Evolutionary conservation across 306 rosid species (phyloP).

Genomic region (Rosa persica): DNA sequence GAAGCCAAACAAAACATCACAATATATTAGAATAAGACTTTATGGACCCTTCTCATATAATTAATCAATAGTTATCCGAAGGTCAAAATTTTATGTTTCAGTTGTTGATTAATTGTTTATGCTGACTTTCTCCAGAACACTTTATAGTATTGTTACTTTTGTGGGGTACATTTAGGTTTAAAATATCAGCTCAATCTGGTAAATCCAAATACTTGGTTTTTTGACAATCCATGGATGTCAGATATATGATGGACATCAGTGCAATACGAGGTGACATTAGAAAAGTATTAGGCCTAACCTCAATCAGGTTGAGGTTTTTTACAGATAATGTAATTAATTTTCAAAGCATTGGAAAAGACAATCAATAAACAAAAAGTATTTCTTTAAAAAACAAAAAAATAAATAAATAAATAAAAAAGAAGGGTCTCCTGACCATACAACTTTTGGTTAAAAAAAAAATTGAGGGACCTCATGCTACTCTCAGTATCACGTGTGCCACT

Average conservation of each 20-base stretch:
- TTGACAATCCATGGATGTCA: not conserved
- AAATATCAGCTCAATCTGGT: not conserved
- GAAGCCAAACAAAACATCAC: conserved; percentile 16
- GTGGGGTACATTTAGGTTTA: not conserved
- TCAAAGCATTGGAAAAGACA: not conserved
- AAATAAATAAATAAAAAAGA: no score
- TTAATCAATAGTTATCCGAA: not conserved
- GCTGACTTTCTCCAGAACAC: not conserved
- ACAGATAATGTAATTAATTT: not conserved
- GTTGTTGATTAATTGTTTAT: not conserved
- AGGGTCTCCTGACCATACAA: not conserved
- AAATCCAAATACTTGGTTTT: not conserved
- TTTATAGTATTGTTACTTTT: not conserved
- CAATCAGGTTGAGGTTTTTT: no score
- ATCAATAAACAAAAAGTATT: not conserved
- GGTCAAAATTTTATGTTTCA: not conserved
- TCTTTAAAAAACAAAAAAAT: not conserved
- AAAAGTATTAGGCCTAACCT: not conserved
- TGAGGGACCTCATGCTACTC: not conserved
- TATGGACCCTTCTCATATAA: not conserved
- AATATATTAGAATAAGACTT: not conserved
- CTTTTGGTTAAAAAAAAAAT: not conserved
- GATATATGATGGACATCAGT: no score
- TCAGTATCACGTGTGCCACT: not conserved
- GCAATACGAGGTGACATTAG: not conserved